These are phyloP conservation scores for Hamamelis virginiana DNA, from an alignment of 164 flowering plant genomes.

Conservation along the genomic window DNA sequence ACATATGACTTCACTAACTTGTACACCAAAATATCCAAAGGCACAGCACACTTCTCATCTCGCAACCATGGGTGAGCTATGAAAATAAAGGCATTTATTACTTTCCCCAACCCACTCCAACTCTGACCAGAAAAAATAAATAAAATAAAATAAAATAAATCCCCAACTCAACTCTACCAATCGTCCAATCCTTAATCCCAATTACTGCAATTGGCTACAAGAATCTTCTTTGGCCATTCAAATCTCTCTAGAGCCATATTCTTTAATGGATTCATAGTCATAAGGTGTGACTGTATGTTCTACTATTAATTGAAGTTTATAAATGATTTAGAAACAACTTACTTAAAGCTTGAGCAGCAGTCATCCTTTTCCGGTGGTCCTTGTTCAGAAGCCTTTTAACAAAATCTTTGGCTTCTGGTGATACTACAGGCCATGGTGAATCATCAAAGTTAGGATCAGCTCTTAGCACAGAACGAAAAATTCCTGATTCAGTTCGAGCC, in stretches of 20 bases:
- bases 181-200: no score
- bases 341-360: slow-evolving; percentile 75
- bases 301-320: not conserved
- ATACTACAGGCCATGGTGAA: slow-evolving; percentile 64
- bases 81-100: slow-evolving; percentile 17
- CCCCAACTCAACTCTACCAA: no score
- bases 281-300: not conserved
- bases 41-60: slow-evolving; percentile 49
- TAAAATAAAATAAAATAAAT: no score
- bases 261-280: not conserved
- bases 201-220: not conserved
- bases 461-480: slow-evolving; percentile 69
- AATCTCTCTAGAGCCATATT: not conserved
- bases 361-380: slow-evolving; percentile 77
- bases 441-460: slow-evolving; percentile 73
- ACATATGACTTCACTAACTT: slow-evolving; percentile 86
- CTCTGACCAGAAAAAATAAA: no score
- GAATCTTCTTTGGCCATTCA: not conserved
- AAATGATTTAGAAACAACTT: slow-evolving; percentile 16
- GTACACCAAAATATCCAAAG: slow-evolving; percentile 76
- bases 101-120: not conserved
- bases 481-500: slow-evolving; percentile 79
- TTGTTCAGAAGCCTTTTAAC: slow-evolving; percentile 67
- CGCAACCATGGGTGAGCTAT: slow-evolving; percentile 98
- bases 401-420: slow-evolving; percentile 70